phyloP scores from a whole-genome alignment of 345 rosid species.

The Salix dunnii region DNA sequence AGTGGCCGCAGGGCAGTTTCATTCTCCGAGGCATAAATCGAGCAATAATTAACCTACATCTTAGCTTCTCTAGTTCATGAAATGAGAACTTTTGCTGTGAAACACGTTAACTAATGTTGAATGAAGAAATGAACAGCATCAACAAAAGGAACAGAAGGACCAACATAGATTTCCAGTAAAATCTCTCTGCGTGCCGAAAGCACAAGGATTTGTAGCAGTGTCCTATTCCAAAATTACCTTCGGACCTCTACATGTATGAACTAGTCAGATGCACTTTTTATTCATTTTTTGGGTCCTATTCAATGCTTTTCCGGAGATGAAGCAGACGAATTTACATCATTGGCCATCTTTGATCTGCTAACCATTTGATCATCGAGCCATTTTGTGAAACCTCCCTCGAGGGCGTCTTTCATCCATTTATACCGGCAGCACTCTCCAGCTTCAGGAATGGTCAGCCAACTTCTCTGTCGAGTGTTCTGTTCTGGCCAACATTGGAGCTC shows the following conservation, averaged over 20 bases:
- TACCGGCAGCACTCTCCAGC: slow-evolving; percentile 40
- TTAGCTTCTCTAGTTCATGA: no score
- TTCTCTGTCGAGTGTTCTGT: slow-evolving; percentile 35
- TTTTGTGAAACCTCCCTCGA: slow-evolving; percentile 28
- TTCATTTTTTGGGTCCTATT: neutral
- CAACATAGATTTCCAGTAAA: neutral
- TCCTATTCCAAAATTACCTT: neutral
- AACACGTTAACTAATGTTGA: no score
- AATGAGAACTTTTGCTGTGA: no score
- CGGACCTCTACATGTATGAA: neutral
- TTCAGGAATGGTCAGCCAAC: slow-evolving; percentile 41
- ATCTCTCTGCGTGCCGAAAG: neutral
- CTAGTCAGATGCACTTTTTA: neutral
- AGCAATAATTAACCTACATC: no score
- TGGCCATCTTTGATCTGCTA: slow-evolving; percentile 5
- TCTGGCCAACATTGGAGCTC: slow-evolving; percentile 55
- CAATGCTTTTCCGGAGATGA: neutral
- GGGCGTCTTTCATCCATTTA: slow-evolving; percentile 48
- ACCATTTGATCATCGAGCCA: slow-evolving; percentile 27
- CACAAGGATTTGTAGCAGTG: neutral
- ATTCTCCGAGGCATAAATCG: no score
- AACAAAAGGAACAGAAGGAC: neutral
- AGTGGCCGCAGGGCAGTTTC: no score
- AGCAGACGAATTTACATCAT: neutral
- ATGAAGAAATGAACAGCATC: no score